A percentile compares a stretch with the other conserved stretches of the same genome.
Evolutionary conservation across 108 stramenopile genomes (phyloP).

Genomic region (Nitzschia sp.): DNA sequence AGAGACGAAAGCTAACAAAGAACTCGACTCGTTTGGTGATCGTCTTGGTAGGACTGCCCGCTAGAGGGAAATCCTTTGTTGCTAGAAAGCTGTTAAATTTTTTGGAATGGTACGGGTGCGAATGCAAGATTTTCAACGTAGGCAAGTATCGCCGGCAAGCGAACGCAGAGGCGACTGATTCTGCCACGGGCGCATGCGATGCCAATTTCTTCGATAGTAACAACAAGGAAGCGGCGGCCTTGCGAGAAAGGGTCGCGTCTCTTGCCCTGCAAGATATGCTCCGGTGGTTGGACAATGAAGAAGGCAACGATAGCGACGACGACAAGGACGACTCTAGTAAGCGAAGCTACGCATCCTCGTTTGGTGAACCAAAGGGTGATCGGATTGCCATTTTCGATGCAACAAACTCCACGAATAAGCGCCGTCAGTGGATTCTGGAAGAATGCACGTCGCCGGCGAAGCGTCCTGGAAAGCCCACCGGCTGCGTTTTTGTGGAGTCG

Average conservation of each 20-base stretch:
- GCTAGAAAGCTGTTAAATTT: constrained; percentile 83
- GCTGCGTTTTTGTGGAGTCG: constrained; percentile 92
- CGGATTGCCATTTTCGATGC: constrained; percentile 96
- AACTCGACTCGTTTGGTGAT: constrained; percentile 71
- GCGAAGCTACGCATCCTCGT: constrained; percentile 6
- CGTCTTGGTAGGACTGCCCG: constrained; percentile 86
- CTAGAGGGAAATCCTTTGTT: constrained; percentile 90
- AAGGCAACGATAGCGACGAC: constrained; percentile 32
- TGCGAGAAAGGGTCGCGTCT: constrained; percentile 72
- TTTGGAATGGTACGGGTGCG: constrained; percentile 76
- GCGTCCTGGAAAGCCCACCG: constrained; percentile 68
- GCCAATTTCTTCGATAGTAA: constrained; percentile 86
- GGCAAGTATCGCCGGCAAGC: constrained; percentile 86
- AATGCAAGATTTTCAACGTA: constrained; percentile 87
- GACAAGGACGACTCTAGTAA: constrained; percentile 4
- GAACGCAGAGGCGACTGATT: constrained; percentile 34
- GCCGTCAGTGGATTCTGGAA: constrained; percentile 77
- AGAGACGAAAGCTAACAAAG: constrained; percentile 74
- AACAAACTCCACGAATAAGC: constrained; percentile 89
- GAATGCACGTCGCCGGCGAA: constrained; percentile 66
- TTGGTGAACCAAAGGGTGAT: constrained; percentile 21
- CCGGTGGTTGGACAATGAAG: constrained; percentile 73
- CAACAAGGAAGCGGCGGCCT: constrained; percentile 58
- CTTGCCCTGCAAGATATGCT: constrained; percentile 80
- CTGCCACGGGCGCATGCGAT: constrained; percentile 51